phyloP scores from a whole-genome alignment of 2,329 filamentous ascomycete species.

The Colletotrichum brevisporum region DNA sequence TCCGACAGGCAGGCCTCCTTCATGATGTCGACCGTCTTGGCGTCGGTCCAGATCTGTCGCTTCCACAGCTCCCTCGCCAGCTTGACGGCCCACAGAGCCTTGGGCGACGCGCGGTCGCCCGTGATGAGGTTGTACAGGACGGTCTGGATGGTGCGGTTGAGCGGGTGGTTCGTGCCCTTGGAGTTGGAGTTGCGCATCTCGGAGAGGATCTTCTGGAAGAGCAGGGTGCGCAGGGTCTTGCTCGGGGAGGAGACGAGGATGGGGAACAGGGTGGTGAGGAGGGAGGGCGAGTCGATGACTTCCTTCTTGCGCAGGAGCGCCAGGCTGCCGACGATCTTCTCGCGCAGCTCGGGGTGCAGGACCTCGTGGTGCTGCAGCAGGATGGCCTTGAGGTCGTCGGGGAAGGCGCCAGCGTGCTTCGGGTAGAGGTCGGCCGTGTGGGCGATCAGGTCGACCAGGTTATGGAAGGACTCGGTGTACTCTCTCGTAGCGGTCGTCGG shows the following conservation, averaged over 20 bases:
- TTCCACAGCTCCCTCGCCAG: conserved; percentile 97
- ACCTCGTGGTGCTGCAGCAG: conserved; percentile 85
- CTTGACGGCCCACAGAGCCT: conserved; percentile 96
- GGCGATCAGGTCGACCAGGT: conserved; percentile 92
- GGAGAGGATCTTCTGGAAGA: conserved; percentile 91
- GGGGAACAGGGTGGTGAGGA: conserved; percentile 94
- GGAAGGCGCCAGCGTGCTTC: conserved; percentile 81
- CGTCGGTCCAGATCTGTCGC: conserved; percentile 94
- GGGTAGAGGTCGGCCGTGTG: conserved; percentile 97
- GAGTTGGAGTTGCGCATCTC: conserved; percentile 91
- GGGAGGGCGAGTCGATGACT: conserved; percentile 84
- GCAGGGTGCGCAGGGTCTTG: conserved; percentile 85
- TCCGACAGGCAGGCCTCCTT: conserved; percentile 91
- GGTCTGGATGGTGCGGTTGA: conserved; percentile 94
- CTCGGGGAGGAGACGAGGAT: conserved; percentile 93
- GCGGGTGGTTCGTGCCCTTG: conserved; percentile 89
- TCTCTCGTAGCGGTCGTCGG: conserved; percentile 83
- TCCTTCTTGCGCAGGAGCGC: conserved; percentile 92
- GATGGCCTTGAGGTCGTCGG: conserved; percentile 85
- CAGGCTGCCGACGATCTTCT: conserved; percentile 94
- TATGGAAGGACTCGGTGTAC: conserved; percentile 86
- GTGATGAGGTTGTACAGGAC: conserved; percentile 93
- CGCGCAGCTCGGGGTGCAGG: conserved; percentile 86
- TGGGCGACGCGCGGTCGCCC: conserved; percentile 85
- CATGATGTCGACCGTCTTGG: conserved; percentile 97